These are phyloP conservation scores for Neurospora sp. DNA, from an alignment of 495 filamentous ascomycete species.

Conservation along the genomic window DNA sequence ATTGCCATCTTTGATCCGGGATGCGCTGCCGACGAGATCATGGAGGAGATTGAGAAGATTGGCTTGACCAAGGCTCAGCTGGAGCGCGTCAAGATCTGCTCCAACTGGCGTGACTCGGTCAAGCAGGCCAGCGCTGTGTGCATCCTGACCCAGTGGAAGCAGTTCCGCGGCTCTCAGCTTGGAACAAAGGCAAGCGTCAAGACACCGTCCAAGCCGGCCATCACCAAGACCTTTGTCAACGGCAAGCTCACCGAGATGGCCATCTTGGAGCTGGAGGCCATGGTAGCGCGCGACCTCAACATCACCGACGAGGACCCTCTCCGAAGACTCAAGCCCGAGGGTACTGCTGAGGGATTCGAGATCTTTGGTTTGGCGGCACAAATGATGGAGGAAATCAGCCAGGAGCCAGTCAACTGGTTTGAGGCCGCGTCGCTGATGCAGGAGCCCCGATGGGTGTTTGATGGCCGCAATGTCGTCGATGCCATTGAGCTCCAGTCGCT, in stretches of 20 bases:
- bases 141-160: conserved; percentile 23
- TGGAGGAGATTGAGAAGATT: conserved; percentile 32
- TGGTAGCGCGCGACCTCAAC: neutral
- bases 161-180: conserved; percentile 17
- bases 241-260: conserved; percentile 14
- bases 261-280: conserved; percentile 12
- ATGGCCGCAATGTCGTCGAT: conserved; percentile 42
- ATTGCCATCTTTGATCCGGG: conserved; percentile 70
- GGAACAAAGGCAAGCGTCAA: neutral
- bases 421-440: conserved; percentile 45
- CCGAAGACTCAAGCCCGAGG: conserved; percentile 10
- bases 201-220: neutral
- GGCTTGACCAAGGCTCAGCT: conserved; percentile 20
- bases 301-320: conserved; percentile 13
- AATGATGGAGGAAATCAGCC: conserved; percentile 41
- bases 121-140: conserved; percentile 19
- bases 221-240: neutral
- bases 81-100: conserved; percentile 29
- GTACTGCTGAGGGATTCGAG: conserved; percentile 26
- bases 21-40: conserved; percentile 35
- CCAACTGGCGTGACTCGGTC: conserved; percentile 39
- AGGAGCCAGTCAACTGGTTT: conserved; percentile 41
- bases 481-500: conserved; percentile 14
- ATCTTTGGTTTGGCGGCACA: conserved; percentile 43
- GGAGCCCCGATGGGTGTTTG: conserved; percentile 61